Evolutionary conservation across 331 rosid species (phyloP), one percentile per base, ranked within the genome.

Genomic region (Quercus tomentella): DNA sequence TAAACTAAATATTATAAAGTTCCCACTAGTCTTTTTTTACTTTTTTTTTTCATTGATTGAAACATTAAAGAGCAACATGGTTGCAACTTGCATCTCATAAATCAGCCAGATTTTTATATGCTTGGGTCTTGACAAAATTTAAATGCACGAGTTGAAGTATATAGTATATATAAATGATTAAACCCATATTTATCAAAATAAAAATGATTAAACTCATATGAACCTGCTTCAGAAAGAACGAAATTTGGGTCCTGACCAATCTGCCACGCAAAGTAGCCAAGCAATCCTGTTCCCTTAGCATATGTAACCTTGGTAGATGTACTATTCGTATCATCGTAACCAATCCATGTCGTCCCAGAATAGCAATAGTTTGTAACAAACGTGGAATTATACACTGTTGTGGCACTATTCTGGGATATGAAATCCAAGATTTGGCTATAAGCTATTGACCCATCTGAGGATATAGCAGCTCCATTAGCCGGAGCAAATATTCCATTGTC

Each of bases 181-280:
- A 41, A 41, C 45, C 2, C 45, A 41, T 41, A 35, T 35, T 35
- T 35, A 1, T 35, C 0, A 35, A 6, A 35, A 35, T 6, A 35
- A 41, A 62, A 18, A 17, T 7, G 17, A 31, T 30, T 66, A 28
- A 5, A 66, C 3, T 25, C 35, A 26, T 28, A 16, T 26, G 37
- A 20, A 35, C 72, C 52, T 18, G 23, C n/a, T 9, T 67, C 25
- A 33, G 52, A 28, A 67, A 67, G 49, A 33, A 21, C 6, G 45
- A 33, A 84, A 11, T 76, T 67, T 80, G 56, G 54, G n/a, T 88
- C 89, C 14, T 54, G 74, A 2, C 70, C 89, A 72, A 84, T 72
- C 28, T 82, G 86, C 92, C 89, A 86, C 22, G 85, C 77, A 72
- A 88, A 86, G 41, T 88, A 88, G 20, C 87, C 87, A 7, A 76